Conservation (phyloP, 2,329 filamentous ascomycete genomes). For the Fusarium albidum region DNA sequence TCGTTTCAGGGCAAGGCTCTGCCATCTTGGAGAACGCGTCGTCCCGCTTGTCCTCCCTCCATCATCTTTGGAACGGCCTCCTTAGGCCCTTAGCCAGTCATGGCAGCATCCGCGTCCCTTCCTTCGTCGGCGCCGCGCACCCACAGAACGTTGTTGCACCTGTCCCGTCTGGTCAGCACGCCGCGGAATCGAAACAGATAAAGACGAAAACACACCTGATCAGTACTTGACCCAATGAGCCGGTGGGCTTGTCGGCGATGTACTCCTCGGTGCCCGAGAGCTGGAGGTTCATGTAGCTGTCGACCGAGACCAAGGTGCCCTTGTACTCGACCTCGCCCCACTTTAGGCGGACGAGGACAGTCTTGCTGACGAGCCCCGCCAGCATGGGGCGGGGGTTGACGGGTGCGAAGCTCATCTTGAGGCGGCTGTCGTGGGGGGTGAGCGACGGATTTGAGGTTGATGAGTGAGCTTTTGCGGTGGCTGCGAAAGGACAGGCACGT, state of each 20-base stretch:
- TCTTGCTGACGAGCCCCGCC: constrained; percentile 89
- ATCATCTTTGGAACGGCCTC: not conserved
- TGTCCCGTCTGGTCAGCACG: constrained; percentile 45
- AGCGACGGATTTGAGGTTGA: constrained; percentile 27
- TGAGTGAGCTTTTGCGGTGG: constrained; percentile 34
- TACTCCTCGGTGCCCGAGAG: constrained; percentile 91
- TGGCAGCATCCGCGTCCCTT: constrained; percentile 62
- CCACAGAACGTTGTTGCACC: constrained; percentile 98
- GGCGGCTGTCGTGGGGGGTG: constrained; percentile 27
- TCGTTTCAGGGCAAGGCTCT: constrained; percentile 23
- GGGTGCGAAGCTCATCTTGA: constrained; percentile 75
- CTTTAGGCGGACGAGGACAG: constrained; percentile 92
- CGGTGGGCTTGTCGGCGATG: constrained; percentile 85
- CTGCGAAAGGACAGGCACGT: constrained; percentile 34
- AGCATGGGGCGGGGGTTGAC: constrained; percentile 97
- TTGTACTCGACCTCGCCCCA: constrained; percentile 99
- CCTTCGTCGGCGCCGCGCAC: constrained; percentile 69
- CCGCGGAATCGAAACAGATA: not conserved
- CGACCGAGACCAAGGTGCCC: constrained; percentile 88
- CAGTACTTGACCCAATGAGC: constrained; percentile 86
- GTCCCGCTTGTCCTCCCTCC: constrained; percentile 18
- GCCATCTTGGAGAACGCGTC: constrained; percentile 3
- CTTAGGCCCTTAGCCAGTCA: constrained; percentile 62
- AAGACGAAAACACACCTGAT: constrained; percentile 71
- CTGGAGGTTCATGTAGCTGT: constrained; percentile 99